A percentile compares a stretch with the other conserved stretches of the same genome.
Evolutionary conservation across 768 basidiomycete species (phyloP).

Genomic region (Hortiboletus campestris): DNA sequence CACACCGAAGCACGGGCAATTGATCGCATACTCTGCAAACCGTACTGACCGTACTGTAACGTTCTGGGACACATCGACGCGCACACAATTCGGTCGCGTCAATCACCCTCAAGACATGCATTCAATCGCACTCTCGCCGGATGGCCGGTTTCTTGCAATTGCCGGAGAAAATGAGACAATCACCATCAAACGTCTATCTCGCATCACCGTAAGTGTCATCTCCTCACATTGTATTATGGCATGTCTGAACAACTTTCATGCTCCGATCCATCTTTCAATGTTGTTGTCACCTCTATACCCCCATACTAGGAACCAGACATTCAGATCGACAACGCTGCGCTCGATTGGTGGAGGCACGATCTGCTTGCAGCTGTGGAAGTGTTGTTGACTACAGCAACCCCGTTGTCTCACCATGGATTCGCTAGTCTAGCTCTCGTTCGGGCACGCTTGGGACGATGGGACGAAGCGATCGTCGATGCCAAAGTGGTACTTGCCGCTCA

Average conservation of each 20-base stretch:
- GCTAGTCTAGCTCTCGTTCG: too few relatives aligned
- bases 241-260: not conserved
- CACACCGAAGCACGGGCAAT: not conserved
- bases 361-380: not conserved
- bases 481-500: not conserved
- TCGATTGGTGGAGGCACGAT: not conserved
- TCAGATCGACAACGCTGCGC: not conserved
- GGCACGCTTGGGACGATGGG: too few relatives aligned
- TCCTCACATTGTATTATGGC: not conserved
- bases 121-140: not conserved
- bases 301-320: not conserved
- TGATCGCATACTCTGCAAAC: not conserved
- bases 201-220: not conserved
- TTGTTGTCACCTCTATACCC: not conserved
- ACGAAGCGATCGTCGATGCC: not conserved
- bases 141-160: not conserved
- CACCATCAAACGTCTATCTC: not conserved
- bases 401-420: too few relatives aligned
- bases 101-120: not conserved
- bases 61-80: conserved; percentile 3
- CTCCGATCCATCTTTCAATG: not conserved
- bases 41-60: not conserved
- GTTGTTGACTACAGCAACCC: too few relatives aligned
- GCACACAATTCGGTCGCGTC: not conserved
- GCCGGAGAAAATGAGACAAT: not conserved